Evolutionary conservation across 2,329 filamentous ascomycete genomes (phyloP), one percentile per base, ranked within the genome.

Genomic region (Scytalidium sp.): DNA sequence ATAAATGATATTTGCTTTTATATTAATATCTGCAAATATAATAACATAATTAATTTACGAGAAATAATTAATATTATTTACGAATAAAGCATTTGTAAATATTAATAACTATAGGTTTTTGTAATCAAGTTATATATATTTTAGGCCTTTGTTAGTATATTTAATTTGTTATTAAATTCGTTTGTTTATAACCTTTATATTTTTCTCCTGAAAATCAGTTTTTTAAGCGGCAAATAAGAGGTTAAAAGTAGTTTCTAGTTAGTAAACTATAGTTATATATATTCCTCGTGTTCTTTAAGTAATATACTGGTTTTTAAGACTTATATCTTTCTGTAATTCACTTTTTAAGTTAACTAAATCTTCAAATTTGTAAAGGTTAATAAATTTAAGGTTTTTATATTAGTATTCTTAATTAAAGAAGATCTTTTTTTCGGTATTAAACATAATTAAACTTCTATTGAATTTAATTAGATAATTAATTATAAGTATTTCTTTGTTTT

Each of bases 121-220:
- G n/a, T 20, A 22, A 19, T 51, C 45, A 13, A 48, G 23, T 17
- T 15, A 20, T 3, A 51, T 25, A 41, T 41, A 51, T 25, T 40
- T 42, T 17, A 51, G 32, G 32, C 50, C 45, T 40, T 46, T 21
- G 4, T 29, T 42, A n/a, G 21, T n/a, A 21, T 48, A 48, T 17
- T 48, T 17, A 13, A 48, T 48, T 25, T 51, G 20, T 41, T 20
- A 48, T 17, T 39, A n/a, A 17, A 51, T 6, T 21, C 45, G 41
- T 23, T 48, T 49, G 19, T 51, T 48, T 9, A 51, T 32, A n/a
- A 36, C 27, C 40, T 45, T 51, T 3, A 46, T 41, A n/a, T 51
- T 46, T 40, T 51, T 17, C 13, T 17, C 19, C 10, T 22, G 15
- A 17, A 36, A 41, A n/a, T 48, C 17, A n/a, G 13, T n/a, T 8